Percentiles rank a stretch among this genome's conserved stretches.
phyloP scores from a whole-genome alignment of 306 rosid genomes.

The Aeschynomene evenia region DNA sequence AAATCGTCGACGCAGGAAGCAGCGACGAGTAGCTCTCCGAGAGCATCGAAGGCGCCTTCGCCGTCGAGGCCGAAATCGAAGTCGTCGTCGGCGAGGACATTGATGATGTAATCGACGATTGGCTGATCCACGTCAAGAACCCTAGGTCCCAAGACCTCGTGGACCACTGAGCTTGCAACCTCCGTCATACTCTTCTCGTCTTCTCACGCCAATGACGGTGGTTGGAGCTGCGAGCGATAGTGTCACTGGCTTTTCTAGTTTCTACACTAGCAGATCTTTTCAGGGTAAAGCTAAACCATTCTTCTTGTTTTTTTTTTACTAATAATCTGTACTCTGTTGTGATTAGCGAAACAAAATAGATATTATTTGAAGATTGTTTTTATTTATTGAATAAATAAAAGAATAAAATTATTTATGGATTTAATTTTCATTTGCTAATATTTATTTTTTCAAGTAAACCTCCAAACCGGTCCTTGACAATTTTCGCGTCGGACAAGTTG shows the following conservation, averaged over 20 bases:
- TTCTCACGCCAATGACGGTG: neutral
- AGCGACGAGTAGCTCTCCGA: constrained; percentile 87
- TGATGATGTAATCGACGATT: constrained; percentile 78
- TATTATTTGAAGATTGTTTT: too few relatives aligned
- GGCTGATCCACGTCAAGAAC: constrained; percentile 81
- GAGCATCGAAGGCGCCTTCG: constrained; percentile 81
- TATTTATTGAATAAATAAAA: too few relatives aligned
- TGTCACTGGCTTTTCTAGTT: too few relatives aligned
- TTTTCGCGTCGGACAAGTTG: too few relatives aligned
- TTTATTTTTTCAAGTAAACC: too few relatives aligned
- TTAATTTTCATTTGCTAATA: too few relatives aligned
- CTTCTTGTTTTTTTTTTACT: too few relatives aligned
- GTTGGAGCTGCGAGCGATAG: neutral
- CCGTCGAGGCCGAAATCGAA: constrained; percentile 92
- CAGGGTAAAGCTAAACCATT: too few relatives aligned
- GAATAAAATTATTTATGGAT: too few relatives aligned
- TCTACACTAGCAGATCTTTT: neutral
- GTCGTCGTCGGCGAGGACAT: constrained; percentile 97
- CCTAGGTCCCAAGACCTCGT: constrained; percentile 71
- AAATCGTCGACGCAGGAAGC: constrained; percentile 78
- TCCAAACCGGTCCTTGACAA: too few relatives aligned
- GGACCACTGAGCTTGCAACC: constrained; percentile 89
- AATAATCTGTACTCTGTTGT: too few relatives aligned
- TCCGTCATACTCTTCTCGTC: constrained; percentile 61
- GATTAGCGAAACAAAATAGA: too few relatives aligned